Conservation (phyloP, 2,329 filamentous ascomycete species). For the Davidsoniella eucalypti region DNA sequence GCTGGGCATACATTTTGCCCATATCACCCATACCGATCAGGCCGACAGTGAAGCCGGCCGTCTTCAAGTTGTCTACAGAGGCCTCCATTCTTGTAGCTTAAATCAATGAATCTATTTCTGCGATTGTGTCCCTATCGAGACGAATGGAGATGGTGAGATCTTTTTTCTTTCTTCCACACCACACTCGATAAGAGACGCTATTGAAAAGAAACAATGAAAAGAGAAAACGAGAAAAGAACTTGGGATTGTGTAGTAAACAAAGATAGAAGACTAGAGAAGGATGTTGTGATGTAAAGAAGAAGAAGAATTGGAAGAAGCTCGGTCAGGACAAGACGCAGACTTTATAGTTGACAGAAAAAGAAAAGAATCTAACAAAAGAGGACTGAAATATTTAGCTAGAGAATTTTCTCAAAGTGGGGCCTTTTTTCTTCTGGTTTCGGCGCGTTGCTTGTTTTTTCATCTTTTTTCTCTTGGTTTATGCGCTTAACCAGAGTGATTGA, state of each 20-base stretch:
- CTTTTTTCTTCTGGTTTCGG: background rate
- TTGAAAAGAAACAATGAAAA: background rate
- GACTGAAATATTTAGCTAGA: background rate
- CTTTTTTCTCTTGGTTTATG: background rate
- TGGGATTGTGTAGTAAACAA: background rate
- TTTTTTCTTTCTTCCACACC: background rate
- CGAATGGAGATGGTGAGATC: background rate
- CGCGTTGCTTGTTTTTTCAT: background rate
- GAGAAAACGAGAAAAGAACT: background rate
- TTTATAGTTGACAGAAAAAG: background rate
- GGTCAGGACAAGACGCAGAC: background rate
- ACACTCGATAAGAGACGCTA: too few relatives aligned
- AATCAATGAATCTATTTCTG: background rate
- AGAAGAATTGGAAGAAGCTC: background rate
- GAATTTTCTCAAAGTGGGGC: slow-evolving; percentile 5
- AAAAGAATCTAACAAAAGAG: background rate
- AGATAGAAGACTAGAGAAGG: background rate
- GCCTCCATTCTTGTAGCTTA: background rate
- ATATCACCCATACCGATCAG: slow-evolving; percentile 99
- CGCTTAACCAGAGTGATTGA: background rate
- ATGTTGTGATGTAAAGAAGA: background rate
- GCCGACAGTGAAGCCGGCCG: slow-evolving; percentile 53
- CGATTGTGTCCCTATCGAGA: background rate
- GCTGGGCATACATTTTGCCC: slow-evolving; percentile 94
- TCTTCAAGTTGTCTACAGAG: slow-evolving; percentile 29